A percentile compares a stretch with the other conserved stretches of the same genome.
These are phyloP conservation scores for Viridothelium virens DNA, from an alignment of 495 filamentous ascomycete genomes.

Conservation along the genomic window DNA sequence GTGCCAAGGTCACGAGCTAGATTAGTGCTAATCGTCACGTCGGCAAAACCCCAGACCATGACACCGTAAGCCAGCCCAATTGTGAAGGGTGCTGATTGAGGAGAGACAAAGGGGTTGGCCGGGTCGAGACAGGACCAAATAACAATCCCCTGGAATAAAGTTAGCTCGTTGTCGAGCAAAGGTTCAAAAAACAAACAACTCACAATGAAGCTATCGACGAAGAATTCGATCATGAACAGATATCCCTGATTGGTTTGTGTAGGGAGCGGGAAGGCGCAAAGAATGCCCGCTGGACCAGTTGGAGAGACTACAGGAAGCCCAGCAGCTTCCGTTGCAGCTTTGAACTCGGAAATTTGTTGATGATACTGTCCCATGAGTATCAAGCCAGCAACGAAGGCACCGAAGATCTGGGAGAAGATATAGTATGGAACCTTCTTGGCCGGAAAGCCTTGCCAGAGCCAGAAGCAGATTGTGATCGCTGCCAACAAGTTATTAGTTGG, in stretches of 20 bases:
- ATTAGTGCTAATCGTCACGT: slow-evolving; percentile 45
- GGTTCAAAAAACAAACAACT: slow-evolving; percentile 7
- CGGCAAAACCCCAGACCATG: slow-evolving; percentile 19
- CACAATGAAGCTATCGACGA: slow-evolving; percentile 46
- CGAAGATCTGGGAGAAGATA: slow-evolving; percentile 47
- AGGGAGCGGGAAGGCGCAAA: slow-evolving; percentile 40
- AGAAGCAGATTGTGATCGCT: slow-evolving; percentile 45
- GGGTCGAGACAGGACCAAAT: slow-evolving; percentile 50
- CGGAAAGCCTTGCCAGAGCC: slow-evolving; percentile 47
- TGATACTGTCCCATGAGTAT: slow-evolving; percentile 46
- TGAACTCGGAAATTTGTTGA: slow-evolving; percentile 39
- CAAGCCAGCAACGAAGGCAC: slow-evolving; percentile 45
- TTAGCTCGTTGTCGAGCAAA: background rate
- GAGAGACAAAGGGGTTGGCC: slow-evolving; percentile 46
- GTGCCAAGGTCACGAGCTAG: slow-evolving; percentile 46
- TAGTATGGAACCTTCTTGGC: slow-evolving; percentile 46
- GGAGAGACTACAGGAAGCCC: slow-evolving; percentile 37
- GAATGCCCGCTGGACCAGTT: slow-evolving; percentile 42
- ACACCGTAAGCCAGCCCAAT: slow-evolving; percentile 45
- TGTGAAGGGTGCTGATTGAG: slow-evolving; percentile 40
- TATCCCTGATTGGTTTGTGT: slow-evolving; percentile 43
- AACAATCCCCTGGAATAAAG: slow-evolving; percentile 35
- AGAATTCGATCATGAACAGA: slow-evolving; percentile 48
- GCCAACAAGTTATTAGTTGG: background rate
- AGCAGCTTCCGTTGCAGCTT: slow-evolving; percentile 27